Conservation (phyloP, 2,329 filamentous ascomycete species). For the Fusarium foetens region DNA sequence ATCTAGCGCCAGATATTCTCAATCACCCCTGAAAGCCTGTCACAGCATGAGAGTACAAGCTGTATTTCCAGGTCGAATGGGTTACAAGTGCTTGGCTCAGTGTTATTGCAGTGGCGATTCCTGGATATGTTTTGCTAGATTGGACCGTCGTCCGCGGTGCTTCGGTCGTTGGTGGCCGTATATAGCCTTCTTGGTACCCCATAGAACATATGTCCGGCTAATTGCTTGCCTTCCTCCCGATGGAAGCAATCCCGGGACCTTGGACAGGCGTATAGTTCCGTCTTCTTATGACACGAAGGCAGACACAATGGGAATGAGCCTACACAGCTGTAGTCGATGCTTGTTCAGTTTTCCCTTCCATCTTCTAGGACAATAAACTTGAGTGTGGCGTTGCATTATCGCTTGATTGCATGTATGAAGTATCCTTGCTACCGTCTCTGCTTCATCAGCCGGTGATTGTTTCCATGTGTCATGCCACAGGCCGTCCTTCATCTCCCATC, state of each 20-base stretch:
- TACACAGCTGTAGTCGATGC: neutral
- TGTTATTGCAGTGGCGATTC: neutral
- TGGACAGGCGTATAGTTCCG: neutral
- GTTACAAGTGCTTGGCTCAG: slow-evolving; percentile 12
- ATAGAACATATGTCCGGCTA: slow-evolving; percentile 1
- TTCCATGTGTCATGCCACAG: slow-evolving; percentile 19
- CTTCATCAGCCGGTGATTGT: slow-evolving; percentile 23
- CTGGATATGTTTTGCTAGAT: neutral
- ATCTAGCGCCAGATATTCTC: neutral
- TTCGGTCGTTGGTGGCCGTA: slow-evolving; percentile 1
- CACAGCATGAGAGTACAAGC: slow-evolving; percentile 35
- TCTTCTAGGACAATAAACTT: neutral
- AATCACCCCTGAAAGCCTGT: slow-evolving; percentile 19
- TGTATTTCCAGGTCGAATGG: slow-evolving; percentile 22
- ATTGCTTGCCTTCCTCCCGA: slow-evolving; percentile 4
- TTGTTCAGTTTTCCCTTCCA: neutral
- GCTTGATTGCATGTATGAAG: slow-evolving; percentile 21
- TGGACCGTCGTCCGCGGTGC: slow-evolving; percentile 8
- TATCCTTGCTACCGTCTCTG: slow-evolving; percentile 4
- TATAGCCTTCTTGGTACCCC: slow-evolving; percentile 5
- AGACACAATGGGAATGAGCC: neutral
- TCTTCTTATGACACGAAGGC: slow-evolving; percentile 4
- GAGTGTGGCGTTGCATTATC: slow-evolving; percentile 1
- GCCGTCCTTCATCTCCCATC: slow-evolving; percentile 25
- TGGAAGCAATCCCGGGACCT: neutral